Conservation (phyloP, 805 yeast genomes). For the Sugiyamaella valdiviana region DNA sequence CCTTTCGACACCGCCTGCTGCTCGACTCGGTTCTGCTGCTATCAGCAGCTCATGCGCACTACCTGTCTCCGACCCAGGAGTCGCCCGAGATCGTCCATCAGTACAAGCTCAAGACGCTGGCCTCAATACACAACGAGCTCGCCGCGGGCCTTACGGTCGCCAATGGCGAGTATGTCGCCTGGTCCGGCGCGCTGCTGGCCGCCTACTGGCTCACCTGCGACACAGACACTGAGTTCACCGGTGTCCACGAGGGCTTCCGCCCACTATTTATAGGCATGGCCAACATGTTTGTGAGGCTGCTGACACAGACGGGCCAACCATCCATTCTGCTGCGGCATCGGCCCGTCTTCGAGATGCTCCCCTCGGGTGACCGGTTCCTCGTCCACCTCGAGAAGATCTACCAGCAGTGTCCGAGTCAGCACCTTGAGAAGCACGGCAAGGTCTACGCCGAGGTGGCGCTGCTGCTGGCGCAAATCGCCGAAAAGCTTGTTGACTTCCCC, state of each 20-base stretch:
- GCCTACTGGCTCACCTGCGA: slow-evolving; percentile 8
- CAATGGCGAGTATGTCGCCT: slow-evolving; percentile 3
- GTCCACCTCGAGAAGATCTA: neutral
- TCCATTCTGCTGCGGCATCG: neutral
- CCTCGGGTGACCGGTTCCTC: slow-evolving; percentile 5
- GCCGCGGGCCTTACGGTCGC: neutral
- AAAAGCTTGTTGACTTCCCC: neutral
- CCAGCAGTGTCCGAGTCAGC: neutral
- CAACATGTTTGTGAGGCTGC: slow-evolving; percentile 3
- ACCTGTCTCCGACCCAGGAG: neutral
- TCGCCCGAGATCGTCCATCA: neutral
- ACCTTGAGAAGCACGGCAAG: neutral
- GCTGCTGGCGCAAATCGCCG: neutral
- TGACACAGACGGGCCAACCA: neutral
- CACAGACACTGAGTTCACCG: slow-evolving; percentile 5
- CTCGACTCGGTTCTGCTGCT: slow-evolving; percentile 6
- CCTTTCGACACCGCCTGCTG: slow-evolving; percentile 3
- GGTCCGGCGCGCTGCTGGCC: slow-evolving; percentile 7
- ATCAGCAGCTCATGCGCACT: slow-evolving; percentile 3
- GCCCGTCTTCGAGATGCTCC: neutral
- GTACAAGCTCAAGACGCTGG: slow-evolving; percentile 5
- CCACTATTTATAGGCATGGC: slow-evolving; percentile 8
- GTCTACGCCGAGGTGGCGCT: neutral
- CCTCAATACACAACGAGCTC: slow-evolving; percentile 1
- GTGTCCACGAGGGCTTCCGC: slow-evolving; percentile 6